Evolutionary conservation across 2,329 filamentous ascomycete species (phyloP), one percentile per base, ranked within the genome.

Genomic region (Xylariaceae sp.): DNA sequence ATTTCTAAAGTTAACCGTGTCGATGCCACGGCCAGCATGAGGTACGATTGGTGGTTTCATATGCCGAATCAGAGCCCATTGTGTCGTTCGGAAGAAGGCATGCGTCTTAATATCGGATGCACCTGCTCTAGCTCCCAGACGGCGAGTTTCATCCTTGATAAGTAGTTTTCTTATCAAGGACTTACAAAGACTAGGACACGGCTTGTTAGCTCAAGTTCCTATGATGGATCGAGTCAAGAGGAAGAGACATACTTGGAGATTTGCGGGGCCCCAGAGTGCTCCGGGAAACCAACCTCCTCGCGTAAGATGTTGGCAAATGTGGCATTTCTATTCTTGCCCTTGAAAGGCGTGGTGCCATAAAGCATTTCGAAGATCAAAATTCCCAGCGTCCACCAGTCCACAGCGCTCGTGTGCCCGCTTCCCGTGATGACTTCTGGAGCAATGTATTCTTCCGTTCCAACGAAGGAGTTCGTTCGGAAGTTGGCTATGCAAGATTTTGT

Each of bases 341-440:
- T 98, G 78, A 98, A 98, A 1, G 93, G 93, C 1, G 93, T 98
- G 1, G 92, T 98, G 44, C 93, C 93, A 70, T 92, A 98, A 27
- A 98, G 76, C 93, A 98, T 98, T 69, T 98, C 93, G 66, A 97
- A 98, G 45, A 98, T 90, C 62, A 98, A 71, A 56, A 98, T 97
- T 17, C 93, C 93, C 42, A 98, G 70, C 1, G 93, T 98, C 93
- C 93, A 98, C 93, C 93, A 98, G 67, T 98, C 93, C 12, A 98
- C 93, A 12, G 93, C 93, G 64, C 92, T 97, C 6, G 93, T 98
- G 69, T 98, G 93, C 20, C 93, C 93, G 63, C 92, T 96, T 32
- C 93, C 93, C 71, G 97, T 97, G 66, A 98, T 98, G 27, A 98
- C 93, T 67, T 98, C 93, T 2, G 93, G 93, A 1, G 93, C 93